Conservation (phyloP, 208 protist species). For the Crithidia sp. region DNA sequence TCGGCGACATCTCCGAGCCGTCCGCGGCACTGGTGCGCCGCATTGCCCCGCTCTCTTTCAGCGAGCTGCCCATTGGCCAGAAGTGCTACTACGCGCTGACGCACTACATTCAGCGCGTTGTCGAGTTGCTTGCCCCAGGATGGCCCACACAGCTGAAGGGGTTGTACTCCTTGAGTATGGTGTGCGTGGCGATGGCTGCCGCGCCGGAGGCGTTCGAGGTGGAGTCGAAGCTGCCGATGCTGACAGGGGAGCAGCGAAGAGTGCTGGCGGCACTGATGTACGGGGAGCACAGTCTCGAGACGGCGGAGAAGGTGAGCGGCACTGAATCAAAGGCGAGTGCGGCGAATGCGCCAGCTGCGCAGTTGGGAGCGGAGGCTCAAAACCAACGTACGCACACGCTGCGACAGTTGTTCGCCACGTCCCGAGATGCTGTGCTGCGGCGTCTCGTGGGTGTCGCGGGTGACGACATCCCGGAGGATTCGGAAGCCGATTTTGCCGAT, state of each 20-base stretch:
- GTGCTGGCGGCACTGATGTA: slow-evolving; percentile 23
- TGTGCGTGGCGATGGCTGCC: slow-evolving; percentile 33
- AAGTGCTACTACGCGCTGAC: slow-evolving; percentile 74
- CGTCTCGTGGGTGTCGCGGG: slow-evolving; percentile 6
- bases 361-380: neutral
- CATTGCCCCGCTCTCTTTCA: slow-evolving; percentile 68
- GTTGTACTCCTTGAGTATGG: slow-evolving; percentile 63
- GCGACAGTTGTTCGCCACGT: slow-evolving; percentile 20
- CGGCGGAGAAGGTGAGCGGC: neutral
- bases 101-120: slow-evolving; percentile 64
- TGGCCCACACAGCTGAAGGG: slow-evolving; percentile 71
- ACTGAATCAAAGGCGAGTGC: neutral
- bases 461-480: neutral
- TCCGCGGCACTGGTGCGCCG: slow-evolving; percentile 45
- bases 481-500: neutral
- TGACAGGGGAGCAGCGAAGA: slow-evolving; percentile 22
- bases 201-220: slow-evolving; percentile 10
- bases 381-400: neutral
- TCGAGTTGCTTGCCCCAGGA: slow-evolving; percentile 60
- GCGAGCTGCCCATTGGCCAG: slow-evolving; percentile 52
- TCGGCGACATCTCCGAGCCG: slow-evolving; percentile 44
- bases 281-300: neutral
- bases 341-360: neutral
- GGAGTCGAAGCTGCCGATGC: slow-evolving; percentile 10
- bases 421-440: slow-evolving; percentile 36